phyloP scores from a whole-genome alignment of 176 grass and related monocot species.

The Phyllostachys edulis region DNA sequence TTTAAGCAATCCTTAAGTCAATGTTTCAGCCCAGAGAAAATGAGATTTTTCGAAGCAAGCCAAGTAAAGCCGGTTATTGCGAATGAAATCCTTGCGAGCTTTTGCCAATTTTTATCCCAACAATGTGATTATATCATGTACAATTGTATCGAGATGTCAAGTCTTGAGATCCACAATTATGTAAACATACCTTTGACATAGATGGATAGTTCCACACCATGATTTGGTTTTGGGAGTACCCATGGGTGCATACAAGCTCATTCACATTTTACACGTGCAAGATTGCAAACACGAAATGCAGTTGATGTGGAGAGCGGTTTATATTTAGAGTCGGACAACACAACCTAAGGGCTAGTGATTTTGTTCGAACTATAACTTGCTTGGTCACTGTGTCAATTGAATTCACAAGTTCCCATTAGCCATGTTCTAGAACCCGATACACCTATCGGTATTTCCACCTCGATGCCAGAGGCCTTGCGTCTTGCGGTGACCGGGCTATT shows the following conservation, averaged over 20 bases:
- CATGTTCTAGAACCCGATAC: conserved; percentile 93
- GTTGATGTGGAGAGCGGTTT: background rate
- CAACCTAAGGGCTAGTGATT: background rate
- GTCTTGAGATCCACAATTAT: background rate
- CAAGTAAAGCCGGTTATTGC: background rate
- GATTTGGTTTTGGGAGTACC: conserved; percentile 97
- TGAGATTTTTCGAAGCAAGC: background rate
- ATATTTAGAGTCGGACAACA: background rate
- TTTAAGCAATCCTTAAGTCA: conserved; percentile 6
- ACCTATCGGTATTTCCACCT: conserved; percentile 88
- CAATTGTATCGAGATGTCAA: background rate
- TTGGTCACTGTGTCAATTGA: conserved; percentile 91
- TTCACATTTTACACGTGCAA: conserved; percentile 95
- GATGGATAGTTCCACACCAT: conserved; percentile 99
- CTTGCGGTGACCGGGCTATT: conserved; percentile 93
- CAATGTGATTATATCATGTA: background rate
- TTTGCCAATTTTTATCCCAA: background rate
- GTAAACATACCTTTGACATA: conserved; percentile 77
- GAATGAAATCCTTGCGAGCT: background rate
- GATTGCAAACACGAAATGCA: conserved; percentile 79
- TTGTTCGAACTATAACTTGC: conserved; percentile 36
- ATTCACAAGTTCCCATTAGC: conserved; percentile 84
- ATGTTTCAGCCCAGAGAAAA: conserved; percentile 21
- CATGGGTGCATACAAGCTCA: conserved; percentile 94
- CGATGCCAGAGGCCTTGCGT: conserved; percentile 92